Evolutionary conservation across 2,329 filamentous ascomycete genomes (phyloP), one percentile per base, ranked within the genome.

Genomic region (Xylariaceae sp.): DNA sequence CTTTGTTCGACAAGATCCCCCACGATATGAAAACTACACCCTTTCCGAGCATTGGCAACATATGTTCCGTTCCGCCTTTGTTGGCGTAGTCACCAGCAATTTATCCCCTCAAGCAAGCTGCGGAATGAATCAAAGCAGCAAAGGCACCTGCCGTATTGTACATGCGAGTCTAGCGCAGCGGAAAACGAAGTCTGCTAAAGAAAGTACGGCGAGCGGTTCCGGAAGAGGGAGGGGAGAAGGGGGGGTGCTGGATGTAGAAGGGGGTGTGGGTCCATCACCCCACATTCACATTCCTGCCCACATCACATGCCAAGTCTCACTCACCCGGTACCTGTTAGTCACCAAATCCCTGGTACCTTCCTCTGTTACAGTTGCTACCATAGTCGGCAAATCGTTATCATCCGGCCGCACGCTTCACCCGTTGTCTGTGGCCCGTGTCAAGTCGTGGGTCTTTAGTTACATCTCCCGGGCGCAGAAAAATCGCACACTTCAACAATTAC

Each of bases 181-280:
- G 54, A 50, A 53, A 59, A 53, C 41, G 45, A 31, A 47, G 51
- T 37, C 42, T 56, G 35, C 47, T 27, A 47, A 34, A 43, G 35
- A 11, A 37, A 37, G 35, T 11, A 11, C 12, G 35, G 35, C 35
- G 35, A 11, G 3, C 35, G 35, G 35, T 7, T 37, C 35, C 35
- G 8, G 35, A 11, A 11, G 35, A 51, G 35, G 35, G 31, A 31
- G 27, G 54, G 47, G 31, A 50, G 53, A 30, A 37, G 31, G 44
- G 27, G 54, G 47, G 31, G 52, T 51, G 46, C 19, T 29, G 37
- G 50, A 51, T 41, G 52, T 51, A 32, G 47, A 54, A 43, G 55
- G 52, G 47, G 59, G 54, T 59, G 53, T 56, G 51, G 50, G 51
- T 55, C 52, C 59, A 60, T 57, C 62, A 62, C 61, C 61, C 64